phyloP scores from a whole-genome alignment of 257 asterid genomes.

The Ballota nigra region DNA sequence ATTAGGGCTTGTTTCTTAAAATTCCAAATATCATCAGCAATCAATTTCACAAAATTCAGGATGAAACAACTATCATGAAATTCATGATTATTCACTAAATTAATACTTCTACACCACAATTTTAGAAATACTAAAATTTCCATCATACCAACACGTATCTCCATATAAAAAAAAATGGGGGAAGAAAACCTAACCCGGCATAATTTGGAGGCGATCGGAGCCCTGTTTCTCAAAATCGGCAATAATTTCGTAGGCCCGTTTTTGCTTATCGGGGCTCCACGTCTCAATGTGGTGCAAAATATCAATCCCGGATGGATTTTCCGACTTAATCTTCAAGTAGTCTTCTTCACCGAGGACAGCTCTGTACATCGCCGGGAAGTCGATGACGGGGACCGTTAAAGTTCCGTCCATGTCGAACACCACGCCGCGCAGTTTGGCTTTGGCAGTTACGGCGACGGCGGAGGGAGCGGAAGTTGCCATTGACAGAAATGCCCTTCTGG shows the following conservation, averaged over 20 bases:
- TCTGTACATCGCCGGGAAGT: slow-evolving; percentile 83
- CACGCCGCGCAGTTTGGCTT: slow-evolving; percentile 67
- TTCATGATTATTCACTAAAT: neutral
- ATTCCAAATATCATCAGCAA: neutral
- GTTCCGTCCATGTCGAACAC: slow-evolving; percentile 99
- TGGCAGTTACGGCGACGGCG: slow-evolving; percentile 25
- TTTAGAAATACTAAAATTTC: neutral
- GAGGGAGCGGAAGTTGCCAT: slow-evolving; percentile 43
- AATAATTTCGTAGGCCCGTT: slow-evolving; percentile 58
- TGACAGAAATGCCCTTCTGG: slow-evolving; percentile 43
- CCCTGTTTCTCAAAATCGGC: slow-evolving; percentile 86
- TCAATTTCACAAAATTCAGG: neutral
- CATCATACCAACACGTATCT: neutral
- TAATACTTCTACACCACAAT: neutral
- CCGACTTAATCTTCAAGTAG: slow-evolving; percentile 42
- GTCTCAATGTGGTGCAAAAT: slow-evolving; percentile 78
- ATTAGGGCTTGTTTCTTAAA: neutral
- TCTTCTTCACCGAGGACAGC: slow-evolving; percentile 84
- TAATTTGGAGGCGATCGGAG: slow-evolving; percentile 79
- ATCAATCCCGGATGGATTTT: slow-evolving; percentile 76
- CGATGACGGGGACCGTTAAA: slow-evolving; percentile 87
- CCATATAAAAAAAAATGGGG: neutral
- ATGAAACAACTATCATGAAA: neutral
- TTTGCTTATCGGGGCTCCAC: slow-evolving; percentile 78
- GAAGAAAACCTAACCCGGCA: slow-evolving; percentile 64